phyloP scores from a whole-genome alignment of 495 filamentous ascomycete species.

The Tuber aestivum region DNA sequence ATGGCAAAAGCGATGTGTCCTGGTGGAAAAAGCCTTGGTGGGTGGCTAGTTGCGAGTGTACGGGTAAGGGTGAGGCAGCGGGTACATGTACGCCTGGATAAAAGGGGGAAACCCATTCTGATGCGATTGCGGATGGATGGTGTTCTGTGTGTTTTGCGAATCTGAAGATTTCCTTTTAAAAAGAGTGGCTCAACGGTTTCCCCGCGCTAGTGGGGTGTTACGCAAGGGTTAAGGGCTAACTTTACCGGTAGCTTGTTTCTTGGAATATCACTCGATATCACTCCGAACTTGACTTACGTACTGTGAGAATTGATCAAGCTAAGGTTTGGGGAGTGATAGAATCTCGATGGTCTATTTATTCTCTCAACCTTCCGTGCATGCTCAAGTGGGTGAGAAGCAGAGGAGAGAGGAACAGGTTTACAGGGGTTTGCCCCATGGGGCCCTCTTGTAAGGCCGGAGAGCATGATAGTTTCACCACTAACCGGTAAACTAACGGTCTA shows the following conservation, averaged over 20 bases:
- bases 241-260: background rate
- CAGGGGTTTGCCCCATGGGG: too few relatives aligned
- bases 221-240: background rate
- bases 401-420: background rate
- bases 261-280: background rate
- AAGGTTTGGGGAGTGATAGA: background rate
- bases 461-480: too few relatives aligned
- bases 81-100: background rate
- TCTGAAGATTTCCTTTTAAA: background rate
- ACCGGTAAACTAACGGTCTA: too few relatives aligned
- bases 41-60: background rate
- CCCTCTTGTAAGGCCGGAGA: too few relatives aligned
- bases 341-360: background rate
- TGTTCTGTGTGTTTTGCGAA: background rate
- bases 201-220: background rate
- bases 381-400: too few relatives aligned
- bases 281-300: background rate
- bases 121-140: background rate
- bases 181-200: background rate
- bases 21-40: background rate
- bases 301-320: background rate
- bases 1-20: conserved; percentile 70
- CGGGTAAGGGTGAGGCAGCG: background rate
- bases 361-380: too few relatives aligned
- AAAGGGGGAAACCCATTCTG: background rate